Base-by-base conservation (phyloP, 1,139 yeast species). In the Blastobotrys elegans region DNA sequence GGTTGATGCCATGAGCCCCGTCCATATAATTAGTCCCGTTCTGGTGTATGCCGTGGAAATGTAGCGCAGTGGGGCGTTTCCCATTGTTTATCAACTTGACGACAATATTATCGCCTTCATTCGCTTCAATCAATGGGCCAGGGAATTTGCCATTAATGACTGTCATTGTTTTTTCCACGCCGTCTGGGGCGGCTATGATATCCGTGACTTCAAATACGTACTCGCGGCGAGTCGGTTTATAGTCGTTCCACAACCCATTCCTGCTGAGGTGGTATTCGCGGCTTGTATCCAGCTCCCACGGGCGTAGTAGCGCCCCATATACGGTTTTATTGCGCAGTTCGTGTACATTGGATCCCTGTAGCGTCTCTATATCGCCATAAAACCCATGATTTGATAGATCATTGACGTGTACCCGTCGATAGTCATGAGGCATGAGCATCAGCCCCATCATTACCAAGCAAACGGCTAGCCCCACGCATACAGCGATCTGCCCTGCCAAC, bases 31-130 rank as follows among this genome's bases (percentile, higher is more conserved):
- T 73, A 4, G 81, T 64, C 3, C 80, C 83, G 52, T 76, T 73
- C 68, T 83, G 92, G 73, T 82, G 83, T 57, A 87, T 62, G 40
- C 96, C 96, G 66, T 87, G 96, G 78, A 85, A 84, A 68, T 87
- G 96, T 56, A 87, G 65, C 2, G 95, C 82, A 64, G 83, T 81
- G 42, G 73, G 69, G 58, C 75, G 75, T n/a, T 63, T 69, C 49
- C 84, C 75, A 13, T 80, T 81, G 58, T 87, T 87, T 42, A 73
- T 74, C 60, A 86, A 68, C 59, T 80, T 74, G 24, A 87, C 65
- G 41, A 75, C 66, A 26, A 87, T 72, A 20, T 79, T 65, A 66
- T 87, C 95, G 55, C 89, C 86, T 56, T 73, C 76, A 45, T 73
- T 72, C 42, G 83, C 84, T 40, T 75, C 69, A 51, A 87, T 69